Percentiles rank a stretch among this genome's conserved stretches.
Evolutionary conservation across 2,329 filamentous ascomycete species (phyloP).

Genomic region (Sclerotinia glacialis): DNA sequence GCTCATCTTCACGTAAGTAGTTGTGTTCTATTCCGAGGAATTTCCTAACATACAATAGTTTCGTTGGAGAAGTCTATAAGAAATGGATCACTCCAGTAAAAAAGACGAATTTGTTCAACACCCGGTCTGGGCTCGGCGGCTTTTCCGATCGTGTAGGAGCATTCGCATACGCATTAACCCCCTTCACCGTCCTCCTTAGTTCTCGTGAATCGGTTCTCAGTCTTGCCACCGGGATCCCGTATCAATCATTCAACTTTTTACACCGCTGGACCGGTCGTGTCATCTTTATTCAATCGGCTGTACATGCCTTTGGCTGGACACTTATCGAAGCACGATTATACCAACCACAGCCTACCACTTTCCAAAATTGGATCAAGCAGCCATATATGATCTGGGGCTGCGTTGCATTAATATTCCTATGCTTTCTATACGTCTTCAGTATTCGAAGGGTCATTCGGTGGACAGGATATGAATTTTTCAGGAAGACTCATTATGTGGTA

Average conservation of each 20-base stretch:
- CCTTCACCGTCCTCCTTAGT: slow-evolving; percentile 64
- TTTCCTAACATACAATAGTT: slow-evolving; percentile 30
- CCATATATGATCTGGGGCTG: slow-evolving; percentile 69
- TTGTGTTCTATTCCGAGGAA: slow-evolving; percentile 8
- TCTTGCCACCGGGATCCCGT: slow-evolving; percentile 68
- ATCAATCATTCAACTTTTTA: slow-evolving; percentile 74
- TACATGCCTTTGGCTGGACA: slow-evolving; percentile 72
- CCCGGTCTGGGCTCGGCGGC: slow-evolving; percentile 61
- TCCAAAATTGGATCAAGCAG: slow-evolving; percentile 56
- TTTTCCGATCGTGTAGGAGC: slow-evolving; percentile 68
- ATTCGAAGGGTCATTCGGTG: slow-evolving; percentile 56
- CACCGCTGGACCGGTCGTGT: slow-evolving; percentile 74
- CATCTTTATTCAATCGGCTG: slow-evolving; percentile 63
- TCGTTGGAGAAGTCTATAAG: slow-evolving; percentile 65
- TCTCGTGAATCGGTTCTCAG: slow-evolving; percentile 68
- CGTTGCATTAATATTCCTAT: slow-evolving; percentile 63
- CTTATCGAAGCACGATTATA: slow-evolving; percentile 65
- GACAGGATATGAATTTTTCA: slow-evolving; percentile 76
- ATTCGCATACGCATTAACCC: slow-evolving; percentile 71
- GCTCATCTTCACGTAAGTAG: slow-evolving; percentile 56
- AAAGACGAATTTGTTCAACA: slow-evolving; percentile 56
- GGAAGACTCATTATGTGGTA: slow-evolving; percentile 64
- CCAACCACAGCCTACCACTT: slow-evolving; percentile 65
- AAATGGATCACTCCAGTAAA: slow-evolving; percentile 70
- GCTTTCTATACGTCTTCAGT: slow-evolving; percentile 59